Conservation (phyloP, 306 rosid genomes). For the Vicia villosa region DNA sequence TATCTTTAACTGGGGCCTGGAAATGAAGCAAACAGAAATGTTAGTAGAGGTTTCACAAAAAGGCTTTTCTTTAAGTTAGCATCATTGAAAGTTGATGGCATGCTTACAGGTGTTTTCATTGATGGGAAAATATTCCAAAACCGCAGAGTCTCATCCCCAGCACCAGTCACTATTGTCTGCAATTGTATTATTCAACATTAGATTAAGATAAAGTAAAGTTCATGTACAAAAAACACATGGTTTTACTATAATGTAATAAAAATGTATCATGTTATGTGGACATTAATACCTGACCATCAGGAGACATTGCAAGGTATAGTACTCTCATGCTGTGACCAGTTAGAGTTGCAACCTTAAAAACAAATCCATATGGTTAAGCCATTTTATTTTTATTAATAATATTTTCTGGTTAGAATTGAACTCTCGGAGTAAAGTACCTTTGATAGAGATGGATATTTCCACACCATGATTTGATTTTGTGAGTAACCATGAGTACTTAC, state of each 20-base stretch:
- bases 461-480: slow-evolving; percentile 96
- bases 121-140: slow-evolving; percentile 97
- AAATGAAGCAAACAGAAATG: slow-evolving; percentile 22
- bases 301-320: slow-evolving; percentile 94
- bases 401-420: not conserved
- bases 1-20: slow-evolving; percentile 86
- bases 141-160: slow-evolving; percentile 93
- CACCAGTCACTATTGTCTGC: slow-evolving; percentile 97
- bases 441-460: slow-evolving; percentile 93
- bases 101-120: slow-evolving; percentile 77
- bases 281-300: slow-evolving; percentile 86
- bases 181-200: slow-evolving; percentile 15
- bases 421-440: slow-evolving; percentile 67
- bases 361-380: not conserved
- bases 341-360: slow-evolving; percentile 82
- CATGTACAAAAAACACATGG: too few relatives aligned
- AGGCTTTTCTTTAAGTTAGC: too few relatives aligned
- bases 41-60: not conserved
- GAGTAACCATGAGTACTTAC: slow-evolving; percentile 99
- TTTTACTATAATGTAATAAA: slow-evolving; percentile 1
- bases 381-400: not conserved
- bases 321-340: slow-evolving; percentile 98
- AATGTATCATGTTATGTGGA: not conserved
- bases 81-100: slow-evolving; percentile 26
- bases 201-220: too few relatives aligned